Evolutionary conservation across 441 rosid genomes (phyloP), one percentile per base, ranked within the genome.

Genomic region (Syzygium malaccense): DNA sequence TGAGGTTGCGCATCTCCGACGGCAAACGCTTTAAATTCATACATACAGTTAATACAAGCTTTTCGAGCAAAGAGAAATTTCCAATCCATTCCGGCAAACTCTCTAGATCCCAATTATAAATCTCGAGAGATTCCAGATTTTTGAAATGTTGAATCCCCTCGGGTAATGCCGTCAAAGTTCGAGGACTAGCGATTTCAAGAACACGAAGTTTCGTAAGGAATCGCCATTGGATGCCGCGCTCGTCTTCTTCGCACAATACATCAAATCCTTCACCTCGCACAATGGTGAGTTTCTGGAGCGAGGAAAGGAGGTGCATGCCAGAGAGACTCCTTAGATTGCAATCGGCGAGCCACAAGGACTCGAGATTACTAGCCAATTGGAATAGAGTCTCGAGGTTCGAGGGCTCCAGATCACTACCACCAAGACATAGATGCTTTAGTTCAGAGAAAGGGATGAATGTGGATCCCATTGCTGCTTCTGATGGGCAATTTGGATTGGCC

Each of bases 61-160:
- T 1, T 26, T 58, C 17, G 0, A 26, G 64, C 0, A 12, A 2
- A 58, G 17, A 3, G 4, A 58, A 58, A 26, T 58, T 58, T 58
- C 0, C 17, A 26, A 58, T 26, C 64, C 64, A 58, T 58, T 26
- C 0, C 1, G 30, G 30, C 64, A 58, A 26, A 26, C 0, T 0
- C 2, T 0, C 2, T 2, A 58, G 0, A 0, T 0, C 1, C 28
- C 6, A 57, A 0, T 0, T 0, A 4, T 0, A 4, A 8, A 57
- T 57, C 0, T 56, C 0, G 14, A 57, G 62, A 57, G 64, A 58
- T 11, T 2, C 15, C 0, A 58, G 0, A 26, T 3, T 58, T 0
- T 3, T 58, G 0, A 2, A 14, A 58, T 26, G 2, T 58, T 26
- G 64, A 58, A 58, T 25, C 3, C n/a, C 3, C n/a, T 10, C 0